Base-by-base conservation (phyloP, 768 basidiomycete genomes). In the Suillus subaureus region DNA sequence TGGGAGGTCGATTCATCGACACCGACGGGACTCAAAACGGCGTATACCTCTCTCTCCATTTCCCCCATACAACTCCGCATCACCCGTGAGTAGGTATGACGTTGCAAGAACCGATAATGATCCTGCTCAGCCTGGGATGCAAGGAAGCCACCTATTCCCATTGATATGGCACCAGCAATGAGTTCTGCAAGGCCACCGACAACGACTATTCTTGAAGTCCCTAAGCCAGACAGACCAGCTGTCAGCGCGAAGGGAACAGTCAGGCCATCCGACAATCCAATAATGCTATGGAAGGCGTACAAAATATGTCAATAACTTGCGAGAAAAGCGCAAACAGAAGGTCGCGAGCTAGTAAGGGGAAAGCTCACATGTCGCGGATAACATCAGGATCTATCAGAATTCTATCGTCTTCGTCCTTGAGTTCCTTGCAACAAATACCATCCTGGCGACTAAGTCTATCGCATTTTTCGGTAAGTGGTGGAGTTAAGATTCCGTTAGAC, bases 71-170 rank as follows among this genome's bases (percentile, higher is more conserved):
- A 99, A 63, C 92, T 94, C 13, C 93, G 89, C 3, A 85, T 75
- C 23, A 99, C 95, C 37, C 96, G 89, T 18, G 89, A 84, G 52
- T 88, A 82, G 12, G 93, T 96, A 66, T 89, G 85, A 49, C 85
- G 83, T 35, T 83, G 86, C 37, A 91, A 86, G 79, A 92, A 97
- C 55, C 89, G 91, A 75, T 91, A 96, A 77, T 97, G 92, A 75
- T 98, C 97, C 52, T 96, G 90, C 78, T 99, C 97, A 37, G 97
- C 91, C 78, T 99, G 94, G 1, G 96, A 95, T 3, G 96, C 96
- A 58, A 99, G 89, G 85, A 97, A 98, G 23, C 97, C 97, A 62
- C 97, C 97, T 47, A 99, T 92, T 67, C 97, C 97, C 97, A 99
- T 99, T 2, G 93, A 95, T 56, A 99, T 93, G 15, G 96, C 93